Percentiles rank a stretch among this genome's conserved stretches.
These are phyloP conservation scores for Mariannaea sp. DNA, from an alignment of 2,329 filamentous ascomycete genomes.

Conservation along the genomic window DNA sequence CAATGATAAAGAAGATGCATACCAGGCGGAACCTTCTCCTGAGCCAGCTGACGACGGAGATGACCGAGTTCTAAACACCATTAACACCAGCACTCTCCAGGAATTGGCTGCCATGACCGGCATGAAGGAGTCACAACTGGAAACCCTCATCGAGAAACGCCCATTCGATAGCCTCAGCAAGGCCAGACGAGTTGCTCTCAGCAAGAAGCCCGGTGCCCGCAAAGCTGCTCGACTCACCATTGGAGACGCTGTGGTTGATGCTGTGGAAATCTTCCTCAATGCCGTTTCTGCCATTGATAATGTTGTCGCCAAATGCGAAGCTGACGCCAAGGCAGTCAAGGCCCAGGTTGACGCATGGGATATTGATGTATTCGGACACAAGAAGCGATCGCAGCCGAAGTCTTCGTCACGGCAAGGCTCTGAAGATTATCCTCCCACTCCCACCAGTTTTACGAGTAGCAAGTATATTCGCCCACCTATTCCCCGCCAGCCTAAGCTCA, in stretches of 20 bases:
- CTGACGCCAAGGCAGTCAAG: conserved; percentile 64
- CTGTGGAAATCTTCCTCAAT: conserved; percentile 71
- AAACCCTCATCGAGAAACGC: conserved; percentile 71
- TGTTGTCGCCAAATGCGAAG: conserved; percentile 77
- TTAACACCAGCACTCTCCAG: conserved; percentile 77
- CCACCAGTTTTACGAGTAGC: conserved; percentile 44
- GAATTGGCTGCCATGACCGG: conserved; percentile 84
- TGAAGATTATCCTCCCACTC: conserved; percentile 48
- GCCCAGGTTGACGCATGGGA: conserved; percentile 54
- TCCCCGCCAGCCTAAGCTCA: conserved; percentile 70
- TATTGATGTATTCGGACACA: conserved; percentile 52
- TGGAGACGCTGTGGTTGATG: conserved; percentile 58
- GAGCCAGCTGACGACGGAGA: conserved; percentile 40
- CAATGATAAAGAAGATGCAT: conserved; percentile 50
- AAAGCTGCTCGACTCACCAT: conserved; percentile 54
- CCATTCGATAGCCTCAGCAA: conserved; percentile 72
- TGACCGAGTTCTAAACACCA: conserved; percentile 70
- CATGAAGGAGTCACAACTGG: conserved; percentile 70
- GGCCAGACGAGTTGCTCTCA: conserved; percentile 66
- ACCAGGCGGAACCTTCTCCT: conserved; percentile 44
- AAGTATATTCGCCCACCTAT: conserved; percentile 51
- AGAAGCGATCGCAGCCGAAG: conserved; percentile 43
- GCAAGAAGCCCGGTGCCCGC: conserved; percentile 52
- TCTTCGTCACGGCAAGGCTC: conserved; percentile 39
- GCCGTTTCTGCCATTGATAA: conserved; percentile 84